Conservation (phyloP, 2,329 filamentous ascomycete species). For the Ceratocystis colombiana region DNA sequence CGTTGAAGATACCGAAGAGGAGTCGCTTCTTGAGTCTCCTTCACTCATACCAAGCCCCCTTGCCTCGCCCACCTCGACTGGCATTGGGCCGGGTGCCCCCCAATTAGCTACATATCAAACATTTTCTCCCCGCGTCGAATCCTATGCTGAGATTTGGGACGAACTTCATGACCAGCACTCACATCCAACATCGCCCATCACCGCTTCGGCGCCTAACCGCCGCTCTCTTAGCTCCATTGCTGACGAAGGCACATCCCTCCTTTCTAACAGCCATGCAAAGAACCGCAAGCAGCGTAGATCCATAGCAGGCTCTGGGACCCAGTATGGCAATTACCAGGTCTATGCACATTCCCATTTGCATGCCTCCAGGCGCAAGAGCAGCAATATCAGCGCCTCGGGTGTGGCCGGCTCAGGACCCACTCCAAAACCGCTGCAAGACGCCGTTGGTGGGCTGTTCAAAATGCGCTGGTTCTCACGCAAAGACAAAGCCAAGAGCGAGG, state of each 20-base stretch:
- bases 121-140: slow-evolving; percentile 36
- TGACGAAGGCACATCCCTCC: slow-evolving; percentile 8
- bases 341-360: not conserved
- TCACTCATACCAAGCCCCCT: slow-evolving; percentile 28
- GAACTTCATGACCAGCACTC: slow-evolving; percentile 63
- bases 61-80: slow-evolving; percentile 33
- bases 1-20: slow-evolving; percentile 56
- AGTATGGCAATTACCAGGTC: slow-evolving; percentile 19
- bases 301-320: slow-evolving; percentile 33
- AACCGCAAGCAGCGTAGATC: slow-evolving; percentile 43
- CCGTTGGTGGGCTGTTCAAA: slow-evolving; percentile 44
- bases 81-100: slow-evolving; percentile 30
- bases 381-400: not conserved
- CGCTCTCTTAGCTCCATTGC: slow-evolving; percentile 29
- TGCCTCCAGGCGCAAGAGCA: slow-evolving; percentile 2
- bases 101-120: slow-evolving; percentile 24
- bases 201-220: slow-evolving; percentile 32
- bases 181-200: slow-evolving; percentile 27
- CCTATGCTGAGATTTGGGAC: slow-evolving; percentile 68
- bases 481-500: slow-evolving; percentile 16
- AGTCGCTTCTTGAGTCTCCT: slow-evolving; percentile 28
- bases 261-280: slow-evolving; percentile 13
- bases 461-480: slow-evolving; percentile 44
- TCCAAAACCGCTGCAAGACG: slow-evolving; percentile 37
- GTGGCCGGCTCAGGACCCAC: not conserved